Evolutionary conservation across 352 stramenopile species (phyloP), one percentile per base, ranked within the genome.

Genomic region (Thraustochytrium striatum): DNA sequence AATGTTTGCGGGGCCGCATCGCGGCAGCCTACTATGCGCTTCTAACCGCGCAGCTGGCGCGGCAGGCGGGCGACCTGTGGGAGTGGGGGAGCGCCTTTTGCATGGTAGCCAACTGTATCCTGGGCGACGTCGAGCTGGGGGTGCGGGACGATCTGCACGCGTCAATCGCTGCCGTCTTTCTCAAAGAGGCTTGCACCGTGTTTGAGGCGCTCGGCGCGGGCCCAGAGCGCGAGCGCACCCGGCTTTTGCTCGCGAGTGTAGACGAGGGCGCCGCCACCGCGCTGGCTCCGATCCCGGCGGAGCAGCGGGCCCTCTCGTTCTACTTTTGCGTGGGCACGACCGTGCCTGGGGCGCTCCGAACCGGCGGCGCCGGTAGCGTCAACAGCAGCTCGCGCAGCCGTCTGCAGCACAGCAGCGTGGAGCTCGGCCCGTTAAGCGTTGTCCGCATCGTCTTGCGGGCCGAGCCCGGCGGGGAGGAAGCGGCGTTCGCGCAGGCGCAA

Each of bases 101-200:
- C 35, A 75, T 38, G 1, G 65, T 75, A 16, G 65, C 65, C 65
- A 75, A 75, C 30, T 75, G 65, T 3, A 70, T 75, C 41, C 9
- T 75, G 5, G 65, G 65, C 44, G n/a, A n/a, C 25, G 7, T 57
- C 8, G 5, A 8, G 33, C 1, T 39, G 2, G n/a, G 1, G 7
- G 36, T 43, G n/a, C 16, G 41, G 0, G 65, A 75, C 35, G 21
- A 16, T 19, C 9, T 75, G 43, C 39, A 75, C 52, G 8, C 0
- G 19, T 62, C 65, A 16, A 75, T 75, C 39, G 65, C 65, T 5
- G 11, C 65, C 9, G 44, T 38, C 13, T 75, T 62, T 70, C 36
- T 75, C 9, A 30, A 38, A 61, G 65, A 75, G 25, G 25, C 43
- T 5, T 61, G 58, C 39, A 21, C 65, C 2, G 25, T 7, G 25